A percentile compares a stretch with the other conserved stretches of the same genome.
phyloP scores from a whole-genome alignment of 306 rosid species.

The Casuarina equisetifolia region DNA sequence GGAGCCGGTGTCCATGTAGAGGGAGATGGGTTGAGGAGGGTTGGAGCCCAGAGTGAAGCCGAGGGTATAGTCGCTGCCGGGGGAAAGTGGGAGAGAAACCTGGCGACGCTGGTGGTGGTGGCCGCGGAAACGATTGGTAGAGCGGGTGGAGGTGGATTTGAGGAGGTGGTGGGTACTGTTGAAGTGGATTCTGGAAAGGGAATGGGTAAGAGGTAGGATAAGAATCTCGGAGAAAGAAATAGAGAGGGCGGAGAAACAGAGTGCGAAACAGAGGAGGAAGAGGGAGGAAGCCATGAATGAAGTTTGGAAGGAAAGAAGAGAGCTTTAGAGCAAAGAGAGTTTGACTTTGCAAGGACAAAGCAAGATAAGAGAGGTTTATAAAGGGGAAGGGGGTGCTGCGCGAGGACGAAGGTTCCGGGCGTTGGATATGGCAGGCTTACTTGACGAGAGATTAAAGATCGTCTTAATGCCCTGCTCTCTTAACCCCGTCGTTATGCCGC shows the following conservation, averaged over 20 bases:
- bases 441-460: neutral
- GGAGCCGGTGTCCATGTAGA: constrained; percentile 96
- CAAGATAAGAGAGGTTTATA: constrained; percentile 14
- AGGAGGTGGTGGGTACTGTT: constrained; percentile 73
- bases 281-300: constrained; percentile 50
- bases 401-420: constrained; percentile 27
- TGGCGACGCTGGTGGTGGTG: constrained; percentile 41
- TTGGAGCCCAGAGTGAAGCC: constrained; percentile 55
- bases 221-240: constrained; percentile 35
- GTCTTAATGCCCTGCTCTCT: neutral
- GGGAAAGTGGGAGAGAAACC: constrained; percentile 77
- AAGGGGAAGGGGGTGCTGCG: neutral
- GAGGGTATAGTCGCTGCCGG: constrained; percentile 87
- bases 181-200: constrained; percentile 59
- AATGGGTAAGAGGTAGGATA: constrained; percentile 61
- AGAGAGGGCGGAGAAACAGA: constrained; percentile 35
- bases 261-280: constrained; percentile 43
- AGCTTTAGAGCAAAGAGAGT: neutral
- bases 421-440: neutral
- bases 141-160: constrained; percentile 64
- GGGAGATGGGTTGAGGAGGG: constrained; percentile 61
- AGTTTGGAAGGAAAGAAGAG: constrained; percentile 2
- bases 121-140: constrained; percentile 59
- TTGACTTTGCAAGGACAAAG: neutral
- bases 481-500: neutral